Evolutionary conservation across 2,329 filamentous ascomycete species (phyloP).

Genomic region (Paecilomyces variotii): DNA sequence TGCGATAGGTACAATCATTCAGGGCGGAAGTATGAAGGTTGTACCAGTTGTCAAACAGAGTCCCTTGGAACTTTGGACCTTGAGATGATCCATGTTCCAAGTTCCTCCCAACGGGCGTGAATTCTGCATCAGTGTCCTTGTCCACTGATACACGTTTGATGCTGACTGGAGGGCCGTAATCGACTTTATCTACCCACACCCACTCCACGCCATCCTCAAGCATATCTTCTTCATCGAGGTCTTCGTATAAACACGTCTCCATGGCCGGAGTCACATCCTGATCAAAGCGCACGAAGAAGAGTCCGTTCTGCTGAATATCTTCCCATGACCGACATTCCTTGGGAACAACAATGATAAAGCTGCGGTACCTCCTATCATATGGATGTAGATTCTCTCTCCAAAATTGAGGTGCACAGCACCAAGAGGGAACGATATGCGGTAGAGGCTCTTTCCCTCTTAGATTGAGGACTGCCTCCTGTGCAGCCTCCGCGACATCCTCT

Average conservation of each 20-base stretch:
- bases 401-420: not conserved
- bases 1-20: constrained; percentile 4
- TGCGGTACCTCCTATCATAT: not conserved
- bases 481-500: constrained; percentile 1
- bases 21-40: not conserved
- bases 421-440: not conserved
- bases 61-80: not conserved
- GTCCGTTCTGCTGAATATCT: constrained; percentile 4
- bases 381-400: not conserved
- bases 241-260: constrained; percentile 5
- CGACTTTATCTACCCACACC: constrained; percentile 1
- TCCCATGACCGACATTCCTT: constrained; percentile 4
- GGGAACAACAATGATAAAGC: constrained; percentile 2
- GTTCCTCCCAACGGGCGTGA: not conserved
- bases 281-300: constrained; percentile 7
- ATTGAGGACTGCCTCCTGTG: constrained; percentile 1
- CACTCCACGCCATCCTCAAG: not conserved
- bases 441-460: constrained; percentile 1
- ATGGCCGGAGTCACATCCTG: constrained; percentile 5
- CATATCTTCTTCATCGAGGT: constrained; percentile 4
- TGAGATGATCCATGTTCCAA: not conserved
- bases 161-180: constrained; percentile 1
- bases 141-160: constrained; percentile 1
- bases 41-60: not conserved
- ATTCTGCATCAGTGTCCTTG: not conserved